phyloP scores from a whole-genome alignment of 306 rosid species.

The Dicorynia guianensis region DNA sequence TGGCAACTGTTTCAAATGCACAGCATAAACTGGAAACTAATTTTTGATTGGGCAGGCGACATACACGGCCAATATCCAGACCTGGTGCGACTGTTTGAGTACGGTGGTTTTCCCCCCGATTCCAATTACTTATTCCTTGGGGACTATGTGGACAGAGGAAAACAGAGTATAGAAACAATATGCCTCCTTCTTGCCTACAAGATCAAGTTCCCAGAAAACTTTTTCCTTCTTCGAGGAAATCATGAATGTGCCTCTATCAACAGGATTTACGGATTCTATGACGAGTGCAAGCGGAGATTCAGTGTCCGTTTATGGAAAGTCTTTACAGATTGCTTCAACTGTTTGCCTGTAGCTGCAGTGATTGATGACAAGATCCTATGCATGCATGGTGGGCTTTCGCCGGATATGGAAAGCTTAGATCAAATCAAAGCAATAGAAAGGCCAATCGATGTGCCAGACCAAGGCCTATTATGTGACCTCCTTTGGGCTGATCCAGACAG shows the following conservation, averaged over 20 bases:
- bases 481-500: conserved; percentile 92
- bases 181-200: conserved; percentile 80
- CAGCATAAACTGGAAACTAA: too few relatives aligned
- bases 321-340: conserved; percentile 84
- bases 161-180: conserved; percentile 88
- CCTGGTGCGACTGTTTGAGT: conserved; percentile 75
- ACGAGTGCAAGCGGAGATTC: conserved; percentile 88
- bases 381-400: conserved; percentile 95
- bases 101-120: conserved; percentile 87
- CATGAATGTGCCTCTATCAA: conserved; percentile 95
- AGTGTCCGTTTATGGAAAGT: conserved; percentile 86
- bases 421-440: conserved; percentile 73
- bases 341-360: conserved; percentile 83
- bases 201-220: conserved; percentile 75
- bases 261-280: conserved; percentile 87
- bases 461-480: conserved; percentile 85
- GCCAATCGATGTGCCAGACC: conserved; percentile 90
- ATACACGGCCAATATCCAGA: conserved; percentile 95
- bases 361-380: conserved; percentile 87
- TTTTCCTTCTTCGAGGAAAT: conserved; percentile 88
- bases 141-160: conserved; percentile 96
- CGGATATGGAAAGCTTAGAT: conserved; percentile 66
- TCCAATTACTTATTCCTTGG: conserved; percentile 85
- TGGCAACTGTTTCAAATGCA: not conserved
- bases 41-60: conserved; percentile 60